Evolutionary conservation across 1,284 basidiomycete species (phyloP).

Genomic region (Cryptococcus sp.): DNA sequence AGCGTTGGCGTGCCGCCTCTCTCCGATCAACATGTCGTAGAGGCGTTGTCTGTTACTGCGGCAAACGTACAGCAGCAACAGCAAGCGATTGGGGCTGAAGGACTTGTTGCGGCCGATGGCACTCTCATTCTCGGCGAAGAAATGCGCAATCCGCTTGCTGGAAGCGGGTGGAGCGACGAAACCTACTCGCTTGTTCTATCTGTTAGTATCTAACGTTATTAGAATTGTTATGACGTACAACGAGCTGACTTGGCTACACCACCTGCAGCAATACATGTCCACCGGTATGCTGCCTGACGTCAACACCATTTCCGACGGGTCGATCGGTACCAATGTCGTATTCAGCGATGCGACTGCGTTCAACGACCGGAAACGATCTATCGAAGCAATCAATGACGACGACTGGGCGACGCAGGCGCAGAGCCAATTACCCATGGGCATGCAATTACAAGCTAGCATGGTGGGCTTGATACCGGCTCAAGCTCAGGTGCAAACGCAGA

Average conservation of each 20-base stretch:
- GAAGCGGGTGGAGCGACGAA: slow-evolving; percentile 49
- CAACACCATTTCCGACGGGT: slow-evolving; percentile 2
- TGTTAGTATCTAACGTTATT: slow-evolving; percentile 20
- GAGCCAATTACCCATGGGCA: neutral
- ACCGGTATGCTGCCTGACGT: slow-evolving; percentile 37
- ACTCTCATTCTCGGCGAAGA: slow-evolving; percentile 14
- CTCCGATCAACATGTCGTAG: slow-evolving; percentile 63
- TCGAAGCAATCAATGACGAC: slow-evolving; percentile 39
- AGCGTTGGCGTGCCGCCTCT: slow-evolving; percentile 71
- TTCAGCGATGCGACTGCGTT: slow-evolving; percentile 33
- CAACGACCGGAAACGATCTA: slow-evolving; percentile 36
- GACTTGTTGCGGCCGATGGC: neutral
- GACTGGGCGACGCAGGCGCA: slow-evolving; percentile 18
- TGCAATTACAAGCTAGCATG: slow-evolving; percentile 3
- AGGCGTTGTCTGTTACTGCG: slow-evolving; percentile 44
- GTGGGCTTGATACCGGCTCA: neutral
- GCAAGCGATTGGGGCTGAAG: slow-evolving; percentile 7
- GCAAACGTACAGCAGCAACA: slow-evolving; percentile 18
- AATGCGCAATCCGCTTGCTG: slow-evolving; percentile 45
- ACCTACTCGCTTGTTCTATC: slow-evolving; percentile 46
- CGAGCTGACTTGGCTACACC: neutral
- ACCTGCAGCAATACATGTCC: slow-evolving; percentile 29
- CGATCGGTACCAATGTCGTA: slow-evolving; percentile 40
- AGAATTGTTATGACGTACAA: too few species aligned
- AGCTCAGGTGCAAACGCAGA: slow-evolving; percentile 2